Base-by-base conservation (phyloP, 2,329 filamentous ascomycete species). In the Fusarium verrucosum region DNA sequence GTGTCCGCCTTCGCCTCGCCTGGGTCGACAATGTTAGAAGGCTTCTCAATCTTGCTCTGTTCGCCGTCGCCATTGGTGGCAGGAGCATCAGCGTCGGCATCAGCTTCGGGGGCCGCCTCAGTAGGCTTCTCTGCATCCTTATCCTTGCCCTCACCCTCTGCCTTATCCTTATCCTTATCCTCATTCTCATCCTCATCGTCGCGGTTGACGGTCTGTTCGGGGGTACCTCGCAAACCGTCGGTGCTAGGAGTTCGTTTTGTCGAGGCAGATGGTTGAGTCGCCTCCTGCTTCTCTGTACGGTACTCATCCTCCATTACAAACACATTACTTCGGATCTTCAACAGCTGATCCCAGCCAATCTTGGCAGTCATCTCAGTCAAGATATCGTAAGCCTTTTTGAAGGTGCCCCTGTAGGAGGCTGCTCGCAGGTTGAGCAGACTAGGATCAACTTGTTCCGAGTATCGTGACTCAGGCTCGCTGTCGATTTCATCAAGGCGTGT, bases 241-340 rank as follows among this genome's bases (percentile, higher is more conserved):
- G 89, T 92, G 80, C 92, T 95, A 44, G 93, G 86, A 74, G 90
- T 93, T 40, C 90, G 87, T 71, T 88, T 89, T 22, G 77, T 76
- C 58, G 78, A 77, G 59, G 79, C 79, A 41, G 77, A 73, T 16
- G 80, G 74, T 44, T 81, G 78, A 17, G 80, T 79, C 22, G 82
- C 77, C 61, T 89, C 87, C 54, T 91, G 88, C 77, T 91, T 92
- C 79, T 98, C 95, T 54, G 89, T 91, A 44, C 95, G 88, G 75
- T 99, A 99, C 77, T 99, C 95, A 73, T 99, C 95, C 76, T 99
- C 95, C 95, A 99, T 99, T 44, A 99, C 95, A 71, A 99, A 99
- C 2, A 99, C 95, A 64, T 94, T 94, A 80, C 94, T 98, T 69
- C 95, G 87, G 72, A 96, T 97, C 77, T 92, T 96, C 47, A 99